Conservation (phyloP, 768 basidiomycete species). For the Serendipita vermifera region DNA sequence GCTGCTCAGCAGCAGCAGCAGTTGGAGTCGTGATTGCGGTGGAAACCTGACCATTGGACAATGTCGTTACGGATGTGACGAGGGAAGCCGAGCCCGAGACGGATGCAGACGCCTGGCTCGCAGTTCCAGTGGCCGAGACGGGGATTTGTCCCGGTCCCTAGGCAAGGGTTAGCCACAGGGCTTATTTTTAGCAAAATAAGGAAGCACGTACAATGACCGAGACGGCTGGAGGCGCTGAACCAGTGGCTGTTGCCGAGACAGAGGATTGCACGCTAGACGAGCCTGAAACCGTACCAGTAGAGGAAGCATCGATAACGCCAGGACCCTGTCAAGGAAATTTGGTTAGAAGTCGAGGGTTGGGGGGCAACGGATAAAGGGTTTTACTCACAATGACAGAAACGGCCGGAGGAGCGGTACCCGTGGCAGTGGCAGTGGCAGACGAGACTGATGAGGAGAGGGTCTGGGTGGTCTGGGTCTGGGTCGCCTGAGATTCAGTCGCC, state of each 20-base stretch:
- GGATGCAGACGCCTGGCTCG: neutral
- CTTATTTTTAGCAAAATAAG: neutral
- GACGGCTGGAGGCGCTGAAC: neutral
- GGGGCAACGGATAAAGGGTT: neutral
- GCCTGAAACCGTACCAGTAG: neutral
- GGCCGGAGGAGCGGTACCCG: neutral
- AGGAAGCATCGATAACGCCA: slow-evolving; percentile 5
- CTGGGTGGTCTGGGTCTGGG: neutral
- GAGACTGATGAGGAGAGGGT: neutral
- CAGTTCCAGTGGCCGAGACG: neutral
- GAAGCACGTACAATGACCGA: neutral
- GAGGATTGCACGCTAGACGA: neutral
- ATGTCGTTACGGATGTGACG: neutral
- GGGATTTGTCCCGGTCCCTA: neutral
- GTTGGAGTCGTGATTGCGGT: neutral
- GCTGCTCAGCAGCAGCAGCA: slow-evolving; percentile 21
- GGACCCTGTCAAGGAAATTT: neutral
- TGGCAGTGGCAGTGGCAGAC: neutral
- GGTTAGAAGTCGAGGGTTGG: neutral
- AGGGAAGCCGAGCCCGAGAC: neutral
- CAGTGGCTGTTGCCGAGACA: neutral
- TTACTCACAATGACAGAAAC: neutral
- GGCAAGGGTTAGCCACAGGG: neutral
- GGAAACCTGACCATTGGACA: slow-evolving; percentile 1
- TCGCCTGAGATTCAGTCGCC: neutral